Evolutionary conservation across 1,284 basidiomycete species (phyloP).

Genomic region (Moniliophthora roreri): DNA sequence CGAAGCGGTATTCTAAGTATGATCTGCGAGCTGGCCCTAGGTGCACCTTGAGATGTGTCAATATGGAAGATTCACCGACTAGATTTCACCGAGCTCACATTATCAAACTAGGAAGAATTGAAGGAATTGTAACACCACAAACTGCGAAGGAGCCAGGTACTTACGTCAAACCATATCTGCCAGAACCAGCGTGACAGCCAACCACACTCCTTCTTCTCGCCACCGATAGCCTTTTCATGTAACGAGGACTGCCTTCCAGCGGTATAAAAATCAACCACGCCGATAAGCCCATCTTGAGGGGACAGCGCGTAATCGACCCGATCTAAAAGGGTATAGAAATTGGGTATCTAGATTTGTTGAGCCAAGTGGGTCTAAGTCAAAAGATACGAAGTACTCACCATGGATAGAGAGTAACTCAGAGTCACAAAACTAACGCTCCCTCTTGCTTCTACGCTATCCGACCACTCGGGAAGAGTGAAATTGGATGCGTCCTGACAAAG

Average conservation of each 20-base stretch:
- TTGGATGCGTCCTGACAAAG: slow-evolving; percentile 76
- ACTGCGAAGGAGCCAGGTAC: slow-evolving; percentile 22
- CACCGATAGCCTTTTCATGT: slow-evolving; percentile 70
- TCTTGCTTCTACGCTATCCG: slow-evolving; percentile 46
- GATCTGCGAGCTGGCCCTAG: slow-evolving; percentile 69
- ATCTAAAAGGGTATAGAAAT: slow-evolving; percentile 70
- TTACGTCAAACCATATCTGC: slow-evolving; percentile 81
- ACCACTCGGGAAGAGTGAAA: slow-evolving; percentile 69
- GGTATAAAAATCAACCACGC: slow-evolving; percentile 83
- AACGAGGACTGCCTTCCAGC: slow-evolving; percentile 58
- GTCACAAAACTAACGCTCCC: slow-evolving; percentile 64
- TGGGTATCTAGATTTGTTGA: slow-evolving; percentile 62
- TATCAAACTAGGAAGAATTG: slow-evolving; percentile 1
- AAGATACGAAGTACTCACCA: slow-evolving; percentile 40
- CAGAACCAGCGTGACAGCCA: slow-evolving; percentile 83
- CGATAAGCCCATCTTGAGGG: slow-evolving; percentile 64
- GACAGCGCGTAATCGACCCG: slow-evolving; percentile 71
- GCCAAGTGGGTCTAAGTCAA: not conserved
- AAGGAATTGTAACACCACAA: not conserved
- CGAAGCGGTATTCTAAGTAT: slow-evolving; percentile 83
- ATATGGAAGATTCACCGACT: not conserved
- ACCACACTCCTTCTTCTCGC: slow-evolving; percentile 66
- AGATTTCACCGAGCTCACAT: not conserved
- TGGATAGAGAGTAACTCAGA: slow-evolving; percentile 73
- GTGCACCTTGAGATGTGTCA: slow-evolving; percentile 25